phyloP scores from a whole-genome alignment of 179 eudicot genomes.

The Patellifolia procumbens region DNA sequence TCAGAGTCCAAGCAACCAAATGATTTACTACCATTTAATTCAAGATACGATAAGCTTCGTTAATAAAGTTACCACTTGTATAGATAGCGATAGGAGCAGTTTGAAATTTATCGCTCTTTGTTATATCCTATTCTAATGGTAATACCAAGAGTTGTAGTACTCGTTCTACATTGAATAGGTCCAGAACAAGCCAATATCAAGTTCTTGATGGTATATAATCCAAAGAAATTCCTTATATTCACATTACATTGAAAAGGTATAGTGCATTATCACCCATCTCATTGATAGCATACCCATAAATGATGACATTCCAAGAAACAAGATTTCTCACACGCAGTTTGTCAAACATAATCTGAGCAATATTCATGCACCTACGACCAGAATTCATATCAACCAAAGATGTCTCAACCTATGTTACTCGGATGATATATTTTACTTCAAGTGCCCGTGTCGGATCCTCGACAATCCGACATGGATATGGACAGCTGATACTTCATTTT shows the following conservation, averaged over 20 bases:
- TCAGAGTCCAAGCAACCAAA: conserved; percentile 48
- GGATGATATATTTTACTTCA: no score
- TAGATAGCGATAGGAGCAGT: conserved; percentile 45
- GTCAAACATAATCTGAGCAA: conserved; percentile 43
- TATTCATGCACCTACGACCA: conserved; percentile 22
- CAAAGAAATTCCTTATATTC: conserved; percentile 25
- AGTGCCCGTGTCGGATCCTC: no score
- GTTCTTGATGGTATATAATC: conserved; percentile 46
- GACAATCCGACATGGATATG: no score
- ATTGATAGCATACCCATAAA: conserved; percentile 39
- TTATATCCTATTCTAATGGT: conserved; percentile 29
- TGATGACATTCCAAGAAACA: no score
- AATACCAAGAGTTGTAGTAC: conserved; percentile 32
- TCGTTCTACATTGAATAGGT: conserved; percentile 13
- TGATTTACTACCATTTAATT: conserved; percentile 37
- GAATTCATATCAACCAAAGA: conserved; percentile 43
- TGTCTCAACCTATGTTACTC: no score
- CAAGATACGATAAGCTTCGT: conserved; percentile 42
- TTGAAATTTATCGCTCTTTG: conserved; percentile 37
- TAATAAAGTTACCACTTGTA: conserved; percentile 27
- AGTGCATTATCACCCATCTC: conserved; percentile 34
- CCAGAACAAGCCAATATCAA: conserved; percentile 34
- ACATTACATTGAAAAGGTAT: conserved; percentile 37
- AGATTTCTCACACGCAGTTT: conserved; percentile 39
- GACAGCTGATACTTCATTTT: no score